phyloP scores from a whole-genome alignment of 345 rosid species.

The Citrus sp. region DNA sequence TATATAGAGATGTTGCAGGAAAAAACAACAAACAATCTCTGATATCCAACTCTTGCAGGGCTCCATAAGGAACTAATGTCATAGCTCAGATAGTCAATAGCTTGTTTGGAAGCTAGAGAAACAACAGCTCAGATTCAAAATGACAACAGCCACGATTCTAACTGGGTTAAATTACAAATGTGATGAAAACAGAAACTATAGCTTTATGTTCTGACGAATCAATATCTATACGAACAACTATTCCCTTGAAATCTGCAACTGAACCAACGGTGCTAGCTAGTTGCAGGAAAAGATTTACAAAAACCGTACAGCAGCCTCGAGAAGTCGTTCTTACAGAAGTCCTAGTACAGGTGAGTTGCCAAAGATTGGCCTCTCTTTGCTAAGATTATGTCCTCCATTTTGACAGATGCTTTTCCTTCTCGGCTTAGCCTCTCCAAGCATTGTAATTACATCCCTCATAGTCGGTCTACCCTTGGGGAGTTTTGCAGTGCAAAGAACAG shows the following conservation, averaged over 20 bases:
- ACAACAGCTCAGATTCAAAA: not conserved
- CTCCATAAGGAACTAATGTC: not conserved
- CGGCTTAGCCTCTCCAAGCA: slow-evolving; percentile 92
- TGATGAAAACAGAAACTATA: not conserved
- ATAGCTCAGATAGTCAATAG: not conserved
- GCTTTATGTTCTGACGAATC: not conserved
- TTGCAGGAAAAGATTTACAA: slow-evolving; percentile 19
- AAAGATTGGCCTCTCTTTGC: slow-evolving; percentile 53
- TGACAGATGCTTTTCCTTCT: slow-evolving; percentile 71
- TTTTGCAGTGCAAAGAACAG: slow-evolving; percentile 74
- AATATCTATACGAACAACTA: slow-evolving; percentile 8
- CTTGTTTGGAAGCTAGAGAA: not conserved
- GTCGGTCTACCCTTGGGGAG: slow-evolving; percentile 87
- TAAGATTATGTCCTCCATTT: slow-evolving; percentile 25
- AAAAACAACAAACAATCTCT: not conserved
- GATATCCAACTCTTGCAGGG: not conserved
- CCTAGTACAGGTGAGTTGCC: slow-evolving; percentile 57
- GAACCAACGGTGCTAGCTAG: not conserved
- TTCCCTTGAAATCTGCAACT: slow-evolving; percentile 6
- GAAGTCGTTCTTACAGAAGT: slow-evolving; percentile 35
- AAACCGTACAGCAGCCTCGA: not conserved
- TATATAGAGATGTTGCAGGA: not conserved
- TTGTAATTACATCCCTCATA: slow-evolving; percentile 69
- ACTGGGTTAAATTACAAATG: not conserved
- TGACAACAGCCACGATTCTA: not conserved